Conservation (phyloP, 2,329 filamentous ascomycete genomes). For the Coniochaeta sp. region DNA sequence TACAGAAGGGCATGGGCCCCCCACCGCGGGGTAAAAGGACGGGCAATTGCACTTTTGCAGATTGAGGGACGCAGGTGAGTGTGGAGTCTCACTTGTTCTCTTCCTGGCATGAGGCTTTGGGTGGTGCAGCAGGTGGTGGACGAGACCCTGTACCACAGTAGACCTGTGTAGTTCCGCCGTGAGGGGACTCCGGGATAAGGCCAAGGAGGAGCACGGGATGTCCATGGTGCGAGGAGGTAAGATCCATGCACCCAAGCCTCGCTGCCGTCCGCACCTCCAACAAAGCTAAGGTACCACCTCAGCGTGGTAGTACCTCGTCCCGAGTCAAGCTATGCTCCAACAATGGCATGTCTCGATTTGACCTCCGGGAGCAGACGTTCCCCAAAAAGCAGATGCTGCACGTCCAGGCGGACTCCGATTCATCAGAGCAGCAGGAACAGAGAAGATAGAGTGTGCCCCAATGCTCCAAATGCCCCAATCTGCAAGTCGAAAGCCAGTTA, state of each 20-base stretch:
- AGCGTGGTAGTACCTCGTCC: neutral
- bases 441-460: neutral
- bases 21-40: constrained; percentile 2
- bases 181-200: neutral
- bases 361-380: neutral
- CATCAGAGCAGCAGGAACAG: neutral
- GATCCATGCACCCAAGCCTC: neutral
- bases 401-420: neutral
- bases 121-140: neutral
- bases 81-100: neutral
- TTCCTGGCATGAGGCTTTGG: too few species aligned
- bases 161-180: constrained; percentile 1
- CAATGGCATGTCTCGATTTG: neutral
- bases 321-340: neutral
- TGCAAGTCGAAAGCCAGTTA: neutral
- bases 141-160: too few species aligned
- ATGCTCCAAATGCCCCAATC: neutral
- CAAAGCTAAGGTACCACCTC: neutral
- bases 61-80: neutral
- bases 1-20: neutral
- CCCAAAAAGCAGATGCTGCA: neutral
- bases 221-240: neutral
- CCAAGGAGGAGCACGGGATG: neutral
- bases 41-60: constrained; percentile 1
- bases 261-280: neutral